Percentiles rank a stretch among this genome's conserved stretches.
Conservation (phyloP, 108 stramenopile species). For the Aurantiochytrium sp. region DNA sequence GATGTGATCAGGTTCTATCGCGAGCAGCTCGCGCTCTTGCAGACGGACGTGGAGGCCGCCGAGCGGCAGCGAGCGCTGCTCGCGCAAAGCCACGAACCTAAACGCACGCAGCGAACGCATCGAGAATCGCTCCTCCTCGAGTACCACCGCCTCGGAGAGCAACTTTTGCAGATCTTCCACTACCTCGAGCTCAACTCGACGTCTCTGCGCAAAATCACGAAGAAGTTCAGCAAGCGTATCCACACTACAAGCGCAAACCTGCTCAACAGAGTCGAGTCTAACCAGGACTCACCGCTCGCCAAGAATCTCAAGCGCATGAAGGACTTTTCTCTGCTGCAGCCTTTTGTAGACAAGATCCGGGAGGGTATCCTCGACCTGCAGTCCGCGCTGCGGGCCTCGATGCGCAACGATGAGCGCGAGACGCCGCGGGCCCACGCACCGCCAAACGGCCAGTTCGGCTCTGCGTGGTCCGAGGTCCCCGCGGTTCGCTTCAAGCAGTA, state of each 20-base stretch:
- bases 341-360: slow-evolving; percentile 20
- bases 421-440: too few species aligned
- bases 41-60: background rate
- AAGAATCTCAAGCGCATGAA: background rate
- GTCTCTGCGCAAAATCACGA: slow-evolving; percentile 44
- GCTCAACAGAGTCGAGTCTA: background rate
- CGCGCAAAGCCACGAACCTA: background rate
- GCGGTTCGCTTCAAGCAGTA: background rate
- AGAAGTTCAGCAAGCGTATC: slow-evolving; percentile 44
- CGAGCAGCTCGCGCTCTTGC: background rate
- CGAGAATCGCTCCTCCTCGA: background rate
- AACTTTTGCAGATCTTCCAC: background rate
- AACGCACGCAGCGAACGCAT: background rate
- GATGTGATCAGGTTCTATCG: background rate
- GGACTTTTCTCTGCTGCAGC: slow-evolving; percentile 40
- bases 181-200: background rate
- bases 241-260: background rate
- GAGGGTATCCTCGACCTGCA: slow-evolving; percentile 37
- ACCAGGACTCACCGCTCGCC: background rate
- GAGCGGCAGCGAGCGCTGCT: background rate
- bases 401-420: background rate
- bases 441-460: background rate
- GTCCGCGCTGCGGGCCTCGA: background rate
- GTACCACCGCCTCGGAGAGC: background rate
- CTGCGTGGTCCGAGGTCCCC: background rate